phyloP scores from a whole-genome alignment of 768 basidiomycete species.

The Leccinum olivaceopallidum region DNA sequence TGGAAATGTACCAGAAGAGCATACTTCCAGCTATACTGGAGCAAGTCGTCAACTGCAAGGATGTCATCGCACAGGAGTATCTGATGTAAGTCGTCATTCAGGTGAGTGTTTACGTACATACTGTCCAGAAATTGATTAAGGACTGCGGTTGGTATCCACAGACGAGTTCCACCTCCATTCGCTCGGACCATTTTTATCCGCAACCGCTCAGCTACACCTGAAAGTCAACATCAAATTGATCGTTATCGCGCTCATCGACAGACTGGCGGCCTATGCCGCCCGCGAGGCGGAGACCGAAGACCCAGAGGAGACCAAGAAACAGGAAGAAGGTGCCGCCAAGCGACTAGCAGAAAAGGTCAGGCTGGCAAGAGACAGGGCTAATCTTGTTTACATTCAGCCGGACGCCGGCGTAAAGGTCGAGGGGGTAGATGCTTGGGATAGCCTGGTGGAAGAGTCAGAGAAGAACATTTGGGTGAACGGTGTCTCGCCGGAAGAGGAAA shows the following conservation, averaged over 20 bases:
- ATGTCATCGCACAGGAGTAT: conserved; percentile 90
- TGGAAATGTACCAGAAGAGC: too few species aligned
- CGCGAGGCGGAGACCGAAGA: conserved; percentile 96
- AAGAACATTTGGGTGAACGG: conserved; percentile 24
- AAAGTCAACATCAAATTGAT: conserved; percentile 99
- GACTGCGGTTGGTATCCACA: conserved; percentile 78
- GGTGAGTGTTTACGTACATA: conserved; percentile 42
- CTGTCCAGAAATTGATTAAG: not conserved
- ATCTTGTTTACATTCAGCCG: conserved; percentile 48
- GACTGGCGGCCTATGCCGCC: conserved; percentile 93
- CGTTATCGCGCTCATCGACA: conserved; percentile 96
- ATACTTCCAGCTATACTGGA: too few species aligned
- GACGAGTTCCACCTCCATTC: conserved; percentile 98
- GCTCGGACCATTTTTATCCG: conserved; percentile 93
- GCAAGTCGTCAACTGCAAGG: conserved; percentile 82
- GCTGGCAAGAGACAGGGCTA: conserved; percentile 59
- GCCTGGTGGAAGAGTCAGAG: conserved; percentile 23
- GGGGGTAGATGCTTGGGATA: conserved; percentile 24
- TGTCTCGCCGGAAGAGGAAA: conserved; percentile 24
- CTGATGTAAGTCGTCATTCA: conserved; percentile 97
- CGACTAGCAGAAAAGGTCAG: conserved; percentile 88
- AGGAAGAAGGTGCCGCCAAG: conserved; percentile 91
- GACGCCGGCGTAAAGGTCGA: conserved; percentile 18
- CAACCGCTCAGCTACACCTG: conserved; percentile 94
- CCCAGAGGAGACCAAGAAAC: conserved; percentile 89